phyloP scores from a whole-genome alignment of 192 early-diverging fungal genomes.

The Coemansia sp. region DNA sequence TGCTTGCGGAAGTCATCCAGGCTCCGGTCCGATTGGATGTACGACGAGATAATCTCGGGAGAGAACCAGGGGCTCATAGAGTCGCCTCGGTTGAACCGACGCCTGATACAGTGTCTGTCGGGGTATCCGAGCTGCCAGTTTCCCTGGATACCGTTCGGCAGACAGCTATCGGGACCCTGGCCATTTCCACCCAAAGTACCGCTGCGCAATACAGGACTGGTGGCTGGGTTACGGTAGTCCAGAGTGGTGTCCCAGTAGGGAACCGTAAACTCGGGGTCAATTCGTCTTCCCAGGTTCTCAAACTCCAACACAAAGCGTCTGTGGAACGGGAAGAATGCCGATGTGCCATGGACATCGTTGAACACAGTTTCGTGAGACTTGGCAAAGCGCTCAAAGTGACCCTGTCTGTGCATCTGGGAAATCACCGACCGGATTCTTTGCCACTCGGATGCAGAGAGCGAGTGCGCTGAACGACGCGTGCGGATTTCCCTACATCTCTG shows the following conservation, averaged over 20 bases:
- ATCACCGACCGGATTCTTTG: constrained; percentile 22
- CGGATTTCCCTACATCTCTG: constrained; percentile 17
- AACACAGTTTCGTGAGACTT: constrained; percentile 34
- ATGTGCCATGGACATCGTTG: constrained; percentile 34
- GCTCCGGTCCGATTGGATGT: constrained; percentile 21
- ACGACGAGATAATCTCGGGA: constrained; percentile 41
- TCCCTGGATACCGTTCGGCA: constrained; percentile 31
- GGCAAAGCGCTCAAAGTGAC: constrained; percentile 38
- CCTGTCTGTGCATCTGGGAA: constrained; percentile 20
- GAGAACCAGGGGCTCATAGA: constrained; percentile 34
- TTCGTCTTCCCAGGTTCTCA: constrained; percentile 32
- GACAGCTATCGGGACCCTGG: constrained; percentile 16
- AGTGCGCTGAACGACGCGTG: constrained; percentile 37
- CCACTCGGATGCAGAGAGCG: constrained; percentile 36
- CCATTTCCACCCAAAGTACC: constrained; percentile 35
- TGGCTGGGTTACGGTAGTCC: constrained; percentile 26
- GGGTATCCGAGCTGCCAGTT: constrained; percentile 23
- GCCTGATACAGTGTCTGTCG: constrained; percentile 26
- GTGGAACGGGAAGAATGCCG: constrained; percentile 51
- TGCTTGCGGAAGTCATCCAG: constrained; percentile 39
- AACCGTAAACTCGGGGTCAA: constrained; percentile 32
- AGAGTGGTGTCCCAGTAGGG: constrained; percentile 49
- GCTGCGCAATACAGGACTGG: constrained; percentile 24
- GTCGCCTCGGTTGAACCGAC: constrained; percentile 23
- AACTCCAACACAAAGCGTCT: constrained; percentile 50